Evolutionary conservation across 306 rosid genomes (phyloP), one percentile per base, ranked within the genome.

Genomic region (Quercus variabilis): DNA sequence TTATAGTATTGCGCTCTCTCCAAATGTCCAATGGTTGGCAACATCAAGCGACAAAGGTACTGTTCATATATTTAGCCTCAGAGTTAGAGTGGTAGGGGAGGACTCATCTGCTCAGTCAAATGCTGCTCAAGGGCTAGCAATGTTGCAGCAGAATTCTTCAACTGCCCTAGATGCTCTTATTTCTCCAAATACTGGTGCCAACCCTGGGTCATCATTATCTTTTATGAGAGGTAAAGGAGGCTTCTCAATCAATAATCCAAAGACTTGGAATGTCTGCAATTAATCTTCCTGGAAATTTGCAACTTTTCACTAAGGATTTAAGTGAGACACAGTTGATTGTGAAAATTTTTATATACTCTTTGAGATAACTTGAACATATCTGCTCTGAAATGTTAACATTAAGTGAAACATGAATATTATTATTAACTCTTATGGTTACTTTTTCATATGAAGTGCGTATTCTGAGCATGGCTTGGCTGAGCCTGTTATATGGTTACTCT

Each of bases 11-110:
- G 89, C 96, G 25, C 87, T 95, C 49, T 92, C 98, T 43, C 86
- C 94, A 70, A 91, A 91, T 87, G 96, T 89, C 81, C 98, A 91
- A 83, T 95, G 98, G 99, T 78, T 95, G 88, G 99, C 98, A 71
- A 90, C 82, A 57, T 92, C 99, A 74, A 95, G 99, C 82, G 99
- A 93, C 80, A 93, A 91, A 83, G 99, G 98, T 55, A 95, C 98
- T 7, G 90, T 93, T 74, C 99, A 95, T 76, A 73, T 95, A 85
- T 95, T 93, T 86, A 83, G 94, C 86, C 90, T 95, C 52, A 89
- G 94, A 83, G 97, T 95, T 78, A 91, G 98, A 80, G 97, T 91
- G 55, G 78, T 75, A 26, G 96, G 97, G 77, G 89, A 83, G 73
- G 96, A 88, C 79, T 82, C 83, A 14, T 70, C 78, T n/a, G 43